Evolutionary conservation across 2,329 filamentous ascomycete genomes (phyloP), one percentile per base, ranked within the genome.

Genomic region (Cladosporium sp.): DNA sequence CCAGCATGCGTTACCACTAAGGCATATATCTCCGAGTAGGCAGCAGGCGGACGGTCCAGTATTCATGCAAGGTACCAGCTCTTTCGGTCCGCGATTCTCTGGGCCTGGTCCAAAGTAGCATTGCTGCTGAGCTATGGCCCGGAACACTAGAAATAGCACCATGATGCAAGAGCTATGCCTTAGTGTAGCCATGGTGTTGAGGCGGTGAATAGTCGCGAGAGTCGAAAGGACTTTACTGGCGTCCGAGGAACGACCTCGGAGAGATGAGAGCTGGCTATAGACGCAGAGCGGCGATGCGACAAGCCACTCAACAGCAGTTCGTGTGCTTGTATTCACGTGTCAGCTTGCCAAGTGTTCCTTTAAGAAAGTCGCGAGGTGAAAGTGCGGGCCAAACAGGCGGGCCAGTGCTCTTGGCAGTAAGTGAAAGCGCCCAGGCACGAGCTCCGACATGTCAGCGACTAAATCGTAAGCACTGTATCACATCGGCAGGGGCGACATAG

Each of bases 61-160:
- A 30, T 49, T 42, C 28, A 60, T 60, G 50, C 69, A 70, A 17
- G 68, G 67, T 22, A 69, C 64, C 12, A 71, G 61, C 7, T 66
- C 55, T 2, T 62, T 54, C 14, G 64, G 61, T 3, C 63, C 69
- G 19, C 68, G 66, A 55, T 66, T 64, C 28, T 60, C 38, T n/a
- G 64, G 64, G 5, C 68, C 69, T 5, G 66, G 63, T 14, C 64
- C 68, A 50, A 64, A 69, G 59, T 71, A 71, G 60, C 69, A 71
- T 59, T 68, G 64, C 49, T 70, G 66, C 36, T 69, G 68, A n/a
- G 59, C 64, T 11, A 22, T 19, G 7, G 42, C 47, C 30, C 42
- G 37, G 5, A 17, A 50, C 17, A 38, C 22, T 5, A 63, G 36
- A 5, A 60, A n/a, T 6, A 59, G 30, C 25, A 56, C 37, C 22